phyloP scores from a whole-genome alignment of 129 eudicot genomes.

The Artemisia annua region DNA sequence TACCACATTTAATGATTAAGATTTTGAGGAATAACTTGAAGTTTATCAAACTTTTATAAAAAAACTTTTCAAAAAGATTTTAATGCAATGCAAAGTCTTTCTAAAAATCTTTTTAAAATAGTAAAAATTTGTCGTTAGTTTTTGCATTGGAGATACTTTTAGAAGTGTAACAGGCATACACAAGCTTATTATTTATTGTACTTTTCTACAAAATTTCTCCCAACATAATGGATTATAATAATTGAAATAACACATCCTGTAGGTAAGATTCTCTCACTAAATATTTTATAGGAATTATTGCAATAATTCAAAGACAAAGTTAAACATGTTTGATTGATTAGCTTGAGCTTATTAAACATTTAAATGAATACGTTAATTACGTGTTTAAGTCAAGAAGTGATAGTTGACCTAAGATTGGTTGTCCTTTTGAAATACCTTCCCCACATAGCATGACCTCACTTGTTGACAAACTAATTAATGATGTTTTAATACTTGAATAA shows the following conservation, averaged over 20 bases:
- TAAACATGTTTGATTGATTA: constrained; percentile 26
- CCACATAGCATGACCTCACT: constrained; percentile 26
- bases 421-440: constrained; percentile 18
- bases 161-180: no score
- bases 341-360: not conserved
- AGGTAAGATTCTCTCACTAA: not conserved
- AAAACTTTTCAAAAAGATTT: no score
- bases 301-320: constrained; percentile 29
- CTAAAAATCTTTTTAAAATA: no score
- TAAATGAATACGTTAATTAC: no score
- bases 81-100: no score
- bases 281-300: constrained; percentile 26
- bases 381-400: not conserved
- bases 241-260: not conserved
- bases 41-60: no score
- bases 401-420: constrained; percentile 32
- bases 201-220: not conserved
- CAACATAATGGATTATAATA: not conserved
- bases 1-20: no score
- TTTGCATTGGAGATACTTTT: no score
- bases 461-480: constrained; percentile 10
- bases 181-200: no score
- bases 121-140: no score
- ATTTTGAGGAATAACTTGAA: no score
- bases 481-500: not conserved